Evolutionary conservation across 2,329 filamentous ascomycete species (phyloP), one percentile per base, ranked within the genome.

Genomic region (Trichoderma gracile): DNA sequence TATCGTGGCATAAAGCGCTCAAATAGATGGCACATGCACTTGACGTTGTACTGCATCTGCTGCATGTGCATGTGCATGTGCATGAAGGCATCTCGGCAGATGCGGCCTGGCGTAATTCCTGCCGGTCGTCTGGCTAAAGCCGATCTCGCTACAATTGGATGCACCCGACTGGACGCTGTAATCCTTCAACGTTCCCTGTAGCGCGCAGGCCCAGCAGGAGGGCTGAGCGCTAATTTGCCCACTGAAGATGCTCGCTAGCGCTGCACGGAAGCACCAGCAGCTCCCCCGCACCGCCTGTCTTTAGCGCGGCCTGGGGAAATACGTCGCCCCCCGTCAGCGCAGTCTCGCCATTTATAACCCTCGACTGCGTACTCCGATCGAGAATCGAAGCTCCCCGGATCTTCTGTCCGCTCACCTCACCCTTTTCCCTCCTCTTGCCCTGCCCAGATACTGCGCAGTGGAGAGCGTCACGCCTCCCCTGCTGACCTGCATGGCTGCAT

Each of bases 331-430:
- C n/a, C n/a, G n/a, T 25, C 47, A 43, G n/a, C 40, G 50, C 21
- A n/a, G 55, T 33, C 8, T 33, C 14, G 1, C 33, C 55, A 52
- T 61, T 61, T 61, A 61, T 61, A 61, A 61, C 58, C 33, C 40
- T 43, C 58, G 47, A 61, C 49, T 21, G 47, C 47, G 58, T 61
- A 33, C 25, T 61, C 58, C 58, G 58, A 61, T 43, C 50, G 17
- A 30, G 25, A 30, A 1, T 27, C 27, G 27, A 50, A n/a, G 10
- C 33, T 42, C 47, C 58, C 58, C 58, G 58, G 58, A 61, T 43
- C 47, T 21, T 38, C n/a, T 42, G 58, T 61, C 58, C 58, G 58
- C 45, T 60, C 57, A 52, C 33, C 33, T 38, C 33, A 33, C 30
- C 10, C 3, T 38, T 5, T 38, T 14, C 3, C 10, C 33, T 33